A percentile compares a stretch with the other conserved stretches of the same genome.
Conservation (phyloP, 768 basidiomycete species). For the Sarcodon sp. region DNA sequence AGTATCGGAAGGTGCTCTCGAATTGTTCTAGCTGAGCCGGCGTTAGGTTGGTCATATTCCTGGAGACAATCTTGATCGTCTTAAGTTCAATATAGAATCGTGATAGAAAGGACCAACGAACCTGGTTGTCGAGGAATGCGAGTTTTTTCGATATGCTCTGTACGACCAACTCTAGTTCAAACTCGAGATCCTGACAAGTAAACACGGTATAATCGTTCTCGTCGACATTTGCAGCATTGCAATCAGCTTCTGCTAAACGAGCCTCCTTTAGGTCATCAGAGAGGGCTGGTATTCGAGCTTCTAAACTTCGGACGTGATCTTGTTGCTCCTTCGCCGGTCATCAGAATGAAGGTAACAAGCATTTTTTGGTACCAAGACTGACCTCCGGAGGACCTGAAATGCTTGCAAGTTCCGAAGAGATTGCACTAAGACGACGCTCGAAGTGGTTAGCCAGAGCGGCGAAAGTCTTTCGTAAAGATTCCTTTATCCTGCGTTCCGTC, state of each 20-base stretch:
- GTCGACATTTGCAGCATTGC: conserved; percentile 81
- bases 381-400: conserved; percentile 74
- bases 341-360: no score
- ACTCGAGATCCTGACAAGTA: conserved; percentile 78
- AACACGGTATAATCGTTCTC: conserved; percentile 95
- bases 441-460: conserved; percentile 70
- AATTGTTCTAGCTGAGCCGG: conserved; percentile 95
- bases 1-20: conserved; percentile 95
- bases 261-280: conserved; percentile 42
- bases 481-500: conserved; percentile 53
- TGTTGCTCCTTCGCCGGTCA: conserved; percentile 50
- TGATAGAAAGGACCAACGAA: conserved; percentile 14
- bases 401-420: conserved; percentile 61
- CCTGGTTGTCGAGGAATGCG: conserved; percentile 96
- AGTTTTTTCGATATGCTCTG: conserved; percentile 81
- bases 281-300: conserved; percentile 55
- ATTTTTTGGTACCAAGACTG: conserved; percentile 1
- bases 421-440: conserved; percentile 47
- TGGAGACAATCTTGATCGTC: conserved; percentile 69
- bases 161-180: conserved; percentile 74
- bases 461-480: conserved; percentile 62
- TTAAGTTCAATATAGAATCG: not conserved
- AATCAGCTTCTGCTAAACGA: conserved; percentile 56
- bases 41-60: conserved; percentile 88
- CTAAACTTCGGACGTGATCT: conserved; percentile 46